These are phyloP conservation scores for Ceratocystis colombiana DNA, from an alignment of 2,329 filamentous ascomycete genomes.

Conservation along the genomic window DNA sequence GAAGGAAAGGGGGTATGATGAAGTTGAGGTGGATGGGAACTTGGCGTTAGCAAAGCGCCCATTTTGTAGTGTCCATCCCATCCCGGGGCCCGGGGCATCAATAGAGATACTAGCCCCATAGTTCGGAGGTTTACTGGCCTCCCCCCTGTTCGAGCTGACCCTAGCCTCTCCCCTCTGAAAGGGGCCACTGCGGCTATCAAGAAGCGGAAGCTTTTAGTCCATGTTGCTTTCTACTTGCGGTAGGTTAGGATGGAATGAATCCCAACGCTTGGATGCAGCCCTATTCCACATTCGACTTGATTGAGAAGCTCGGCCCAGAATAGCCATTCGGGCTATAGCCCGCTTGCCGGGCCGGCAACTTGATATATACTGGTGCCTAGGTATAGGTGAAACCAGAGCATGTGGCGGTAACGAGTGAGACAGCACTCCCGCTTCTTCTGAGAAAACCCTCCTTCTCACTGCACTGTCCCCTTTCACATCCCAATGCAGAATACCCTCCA, in stretches of 20 bases:
- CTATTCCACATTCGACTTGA: no score
- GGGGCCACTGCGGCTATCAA: neutral
- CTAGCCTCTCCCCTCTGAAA: no score
- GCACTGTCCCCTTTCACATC: no score
- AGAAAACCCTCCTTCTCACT: no score
- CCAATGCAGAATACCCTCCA: no score
- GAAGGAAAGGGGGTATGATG: neutral
- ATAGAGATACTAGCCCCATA: neutral
- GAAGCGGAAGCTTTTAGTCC: neutral
- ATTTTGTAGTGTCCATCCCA: no score
- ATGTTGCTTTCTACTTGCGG: neutral
- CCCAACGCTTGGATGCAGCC: neutral
- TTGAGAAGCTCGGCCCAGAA: neutral
- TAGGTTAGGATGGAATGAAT: neutral
- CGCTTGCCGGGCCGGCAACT: neutral
- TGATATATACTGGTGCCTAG: neutral
- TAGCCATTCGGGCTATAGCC: neutral
- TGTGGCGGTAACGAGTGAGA: no score
- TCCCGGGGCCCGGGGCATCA: neutral
- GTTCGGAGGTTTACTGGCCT: neutral
- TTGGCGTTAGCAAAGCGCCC: neutral
- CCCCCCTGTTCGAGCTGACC: neutral
- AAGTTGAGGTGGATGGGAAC: neutral
- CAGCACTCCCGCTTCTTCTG: no score
- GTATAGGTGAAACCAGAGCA: neutral